Base-by-base conservation (phyloP, 2,329 filamentous ascomycete genomes). In the Pseudogymnoascus sp. region DNA sequence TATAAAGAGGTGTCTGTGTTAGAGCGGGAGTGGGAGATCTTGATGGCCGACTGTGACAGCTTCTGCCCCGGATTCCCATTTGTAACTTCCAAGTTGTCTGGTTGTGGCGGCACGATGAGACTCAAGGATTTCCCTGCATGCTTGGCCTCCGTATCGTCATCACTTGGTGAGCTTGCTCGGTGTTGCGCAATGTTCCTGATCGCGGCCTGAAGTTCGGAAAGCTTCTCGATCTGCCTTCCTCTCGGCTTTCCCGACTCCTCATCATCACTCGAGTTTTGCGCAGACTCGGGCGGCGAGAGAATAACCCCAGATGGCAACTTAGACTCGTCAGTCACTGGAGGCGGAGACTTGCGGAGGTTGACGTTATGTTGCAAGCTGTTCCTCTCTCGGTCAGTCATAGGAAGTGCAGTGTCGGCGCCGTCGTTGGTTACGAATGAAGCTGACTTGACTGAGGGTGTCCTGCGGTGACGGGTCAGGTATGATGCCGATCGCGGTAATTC, bases 201-300 rank as follows among this genome's bases (percentile, higher is more conserved):
- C 36, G 91, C 93, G 44, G 90, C 87, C 75, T 96, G 86, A 60
- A 97, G 79, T 72, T 93, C 89, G 42, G 77, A 71, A 60, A 74
- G 63, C 28, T 74, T 73, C 56, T 71, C 69, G 61, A 73, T 64
- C 31, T 69, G 60, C 16, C 69, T 65, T 37, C 69, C 67, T 66
- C 70, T 67, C 18, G 71, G 61, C 79, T 75, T 1, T 74, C 75
- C 23, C 70, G 77, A 69, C 85, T 87, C 71, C 71, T 96, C 91
- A 69, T 96, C 91, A 73, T 96, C 93, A 75, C 93, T 92, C 25
- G 88, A 93, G 68, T 88, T 89, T 40, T 84, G 83, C 5, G 84
- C 83, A 36, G 93, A 96, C 71, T 97, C 93, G 8, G 93, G 93
- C 37, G 93, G 93, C 0, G 93, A 97, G 64, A 96, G 90, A 69